Evolutionary conservation across 2,329 filamentous ascomycete species (phyloP).

Genomic region (Ophiostoma sp.): DNA sequence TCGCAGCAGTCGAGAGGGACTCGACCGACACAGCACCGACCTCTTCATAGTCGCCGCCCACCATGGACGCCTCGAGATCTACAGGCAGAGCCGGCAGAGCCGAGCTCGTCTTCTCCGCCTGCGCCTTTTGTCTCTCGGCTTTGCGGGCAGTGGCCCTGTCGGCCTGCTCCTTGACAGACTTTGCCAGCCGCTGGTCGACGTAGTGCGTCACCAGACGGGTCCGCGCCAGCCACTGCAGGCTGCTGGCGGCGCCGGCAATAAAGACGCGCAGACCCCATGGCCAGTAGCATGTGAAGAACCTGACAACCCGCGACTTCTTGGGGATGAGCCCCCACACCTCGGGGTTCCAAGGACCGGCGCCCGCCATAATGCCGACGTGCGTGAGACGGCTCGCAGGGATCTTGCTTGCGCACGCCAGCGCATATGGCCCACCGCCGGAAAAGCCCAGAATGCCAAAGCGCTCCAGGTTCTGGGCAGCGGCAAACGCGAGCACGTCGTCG

Average conservation of each 20-base stretch:
- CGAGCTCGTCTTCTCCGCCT: slow-evolving; percentile 34
- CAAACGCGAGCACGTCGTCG: slow-evolving; percentile 34
- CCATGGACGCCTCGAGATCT: slow-evolving; percentile 14
- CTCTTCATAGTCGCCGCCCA: slow-evolving; percentile 17
- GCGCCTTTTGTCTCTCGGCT: slow-evolving; percentile 39
- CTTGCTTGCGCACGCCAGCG: slow-evolving; percentile 34
- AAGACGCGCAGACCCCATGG: slow-evolving; percentile 29
- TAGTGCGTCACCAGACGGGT: slow-evolving; percentile 26
- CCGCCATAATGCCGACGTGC: slow-evolving; percentile 37
- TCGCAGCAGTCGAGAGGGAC: slow-evolving; percentile 27
- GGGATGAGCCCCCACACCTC: slow-evolving; percentile 30
- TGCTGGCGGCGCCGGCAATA: slow-evolving; percentile 27
- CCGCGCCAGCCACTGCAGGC: slow-evolving; percentile 27
- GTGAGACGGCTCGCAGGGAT: slow-evolving; percentile 29
- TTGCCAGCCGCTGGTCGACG: slow-evolving; percentile 32
- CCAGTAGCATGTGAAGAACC: slow-evolving; percentile 28
- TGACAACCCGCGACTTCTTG: slow-evolving; percentile 26
- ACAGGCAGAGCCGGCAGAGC: neutral
- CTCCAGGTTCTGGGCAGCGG: slow-evolving; percentile 28
- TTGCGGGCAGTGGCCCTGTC: neutral
- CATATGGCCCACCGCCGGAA: slow-evolving; percentile 38
- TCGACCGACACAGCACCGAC: slow-evolving; percentile 26
- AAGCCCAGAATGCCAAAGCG: slow-evolving; percentile 35
- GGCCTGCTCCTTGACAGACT: slow-evolving; percentile 42
- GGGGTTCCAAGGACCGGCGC: slow-evolving; percentile 35